Evolutionary conservation across 2,329 filamentous ascomycete genomes (phyloP).

Genomic region (Zasmidium angulare): DNA sequence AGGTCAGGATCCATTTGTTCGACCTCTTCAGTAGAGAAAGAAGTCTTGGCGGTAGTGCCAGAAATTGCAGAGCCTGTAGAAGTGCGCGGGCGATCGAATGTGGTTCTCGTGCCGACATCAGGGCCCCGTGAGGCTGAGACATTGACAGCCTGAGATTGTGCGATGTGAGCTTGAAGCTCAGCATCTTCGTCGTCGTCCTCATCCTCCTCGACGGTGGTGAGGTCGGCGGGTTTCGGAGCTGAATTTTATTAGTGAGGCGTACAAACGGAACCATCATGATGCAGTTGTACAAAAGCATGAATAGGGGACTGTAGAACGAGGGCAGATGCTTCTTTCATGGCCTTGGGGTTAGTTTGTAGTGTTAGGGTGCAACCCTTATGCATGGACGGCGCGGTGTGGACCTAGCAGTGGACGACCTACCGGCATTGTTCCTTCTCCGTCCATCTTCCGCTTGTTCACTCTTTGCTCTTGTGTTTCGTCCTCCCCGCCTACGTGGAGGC

Average conservation of each 20-base stretch:
- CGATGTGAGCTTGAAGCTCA: background rate
- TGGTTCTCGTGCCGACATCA: background rate
- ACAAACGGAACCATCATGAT: no score
- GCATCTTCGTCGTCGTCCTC: constrained; percentile 13
- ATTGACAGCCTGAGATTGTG: background rate
- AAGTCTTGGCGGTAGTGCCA: constrained; percentile 48
- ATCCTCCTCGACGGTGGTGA: constrained; percentile 9
- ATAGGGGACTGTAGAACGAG: no score
- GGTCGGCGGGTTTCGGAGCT: background rate
- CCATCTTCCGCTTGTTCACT: constrained; percentile 5
- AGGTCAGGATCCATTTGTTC: constrained; percentile 42
- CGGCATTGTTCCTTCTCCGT: background rate
- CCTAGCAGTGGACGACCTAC: no score
- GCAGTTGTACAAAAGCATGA: no score
- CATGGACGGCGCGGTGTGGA: background rate
- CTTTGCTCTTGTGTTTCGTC: background rate
- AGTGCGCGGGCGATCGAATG: background rate
- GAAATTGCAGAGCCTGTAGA: constrained; percentile 43
- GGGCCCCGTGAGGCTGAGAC: background rate
- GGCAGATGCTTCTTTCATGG: no score
- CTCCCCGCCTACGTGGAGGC: background rate
- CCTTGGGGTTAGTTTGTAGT: constrained; percentile 8
- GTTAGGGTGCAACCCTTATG: constrained; percentile 7
- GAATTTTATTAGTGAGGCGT: background rate
- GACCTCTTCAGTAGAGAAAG: constrained; percentile 46